These are phyloP conservation scores for Diplodia sapinea DNA, from an alignment of 2,329 filamentous ascomycete species.

Conservation along the genomic window DNA sequence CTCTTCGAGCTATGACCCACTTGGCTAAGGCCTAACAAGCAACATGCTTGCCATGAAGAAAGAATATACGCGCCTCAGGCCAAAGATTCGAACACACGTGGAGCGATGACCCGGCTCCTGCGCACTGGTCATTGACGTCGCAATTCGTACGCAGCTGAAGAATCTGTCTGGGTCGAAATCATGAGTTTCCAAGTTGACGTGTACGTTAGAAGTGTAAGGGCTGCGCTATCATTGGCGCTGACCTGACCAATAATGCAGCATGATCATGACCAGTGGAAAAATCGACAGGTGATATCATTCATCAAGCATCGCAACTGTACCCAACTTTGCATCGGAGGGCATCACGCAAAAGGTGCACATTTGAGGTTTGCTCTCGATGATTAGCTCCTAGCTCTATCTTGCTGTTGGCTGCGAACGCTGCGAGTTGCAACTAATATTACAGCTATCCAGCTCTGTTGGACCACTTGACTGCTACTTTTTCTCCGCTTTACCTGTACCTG, in stretches of 20 bases:
- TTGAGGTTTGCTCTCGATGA: constrained; percentile 6
- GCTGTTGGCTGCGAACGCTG: constrained; percentile 26
- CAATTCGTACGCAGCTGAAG: background rate
- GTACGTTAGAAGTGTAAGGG: background rate
- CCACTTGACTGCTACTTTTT: background rate
- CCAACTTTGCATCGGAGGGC: too few relatives aligned
- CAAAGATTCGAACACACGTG: background rate
- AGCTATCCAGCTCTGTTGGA: constrained; percentile 7
- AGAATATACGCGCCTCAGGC: background rate
- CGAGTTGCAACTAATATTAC: constrained; percentile 24
- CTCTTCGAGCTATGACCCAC: constrained; percentile 10
- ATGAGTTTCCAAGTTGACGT: background rate
- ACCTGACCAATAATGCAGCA: background rate
- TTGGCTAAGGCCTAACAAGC: background rate
- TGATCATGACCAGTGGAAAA: background rate
- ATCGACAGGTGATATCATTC: background rate
- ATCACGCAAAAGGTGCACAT: background rate
- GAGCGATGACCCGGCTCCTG: background rate
- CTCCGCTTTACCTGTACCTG: background rate
- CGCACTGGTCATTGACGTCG: background rate
- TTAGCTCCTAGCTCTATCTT: constrained; percentile 26
- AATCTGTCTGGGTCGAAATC: background rate
- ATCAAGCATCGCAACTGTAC: background rate
- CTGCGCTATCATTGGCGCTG: background rate
- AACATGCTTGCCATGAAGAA: background rate